Evolutionary conservation across 768 basidiomycete genomes (phyloP).

Genomic region (Phaeotremella skinneri): DNA sequence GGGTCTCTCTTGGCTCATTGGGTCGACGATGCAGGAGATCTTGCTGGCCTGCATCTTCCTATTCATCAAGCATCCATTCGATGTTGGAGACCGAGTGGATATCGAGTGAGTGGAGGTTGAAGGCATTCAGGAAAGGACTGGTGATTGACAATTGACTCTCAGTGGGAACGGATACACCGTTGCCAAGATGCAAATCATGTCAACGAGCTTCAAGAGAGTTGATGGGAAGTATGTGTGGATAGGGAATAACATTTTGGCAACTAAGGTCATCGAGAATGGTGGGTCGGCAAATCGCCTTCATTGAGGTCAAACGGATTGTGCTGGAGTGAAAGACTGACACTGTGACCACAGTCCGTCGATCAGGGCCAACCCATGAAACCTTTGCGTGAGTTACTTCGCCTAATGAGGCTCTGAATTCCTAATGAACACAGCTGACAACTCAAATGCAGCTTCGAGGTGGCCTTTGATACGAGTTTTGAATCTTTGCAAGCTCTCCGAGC

Average conservation of each 20-base stretch:
- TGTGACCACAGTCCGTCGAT: slow-evolving; percentile 54
- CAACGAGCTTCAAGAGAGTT: slow-evolving; percentile 53
- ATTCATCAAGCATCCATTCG: slow-evolving; percentile 64
- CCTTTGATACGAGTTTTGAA: slow-evolving; percentile 73
- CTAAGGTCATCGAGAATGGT: slow-evolving; percentile 52
- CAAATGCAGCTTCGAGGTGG: slow-evolving; percentile 63
- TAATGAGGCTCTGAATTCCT: no score
- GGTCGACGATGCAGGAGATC: slow-evolving; percentile 71
- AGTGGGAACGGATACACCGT: slow-evolving; percentile 66
- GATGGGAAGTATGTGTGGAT: slow-evolving; percentile 53
- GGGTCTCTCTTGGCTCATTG: slow-evolving; percentile 79
- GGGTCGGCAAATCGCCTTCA: slow-evolving; percentile 7
- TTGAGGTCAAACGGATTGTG: neutral
- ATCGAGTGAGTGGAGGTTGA: slow-evolving; percentile 50
- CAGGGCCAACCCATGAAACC: slow-evolving; percentile 69
- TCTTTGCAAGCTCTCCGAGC: slow-evolving; percentile 72
- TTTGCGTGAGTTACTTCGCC: slow-evolving; percentile 60
- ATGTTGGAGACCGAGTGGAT: slow-evolving; percentile 57
- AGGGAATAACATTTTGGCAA: slow-evolving; percentile 50
- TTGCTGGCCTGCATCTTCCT: slow-evolving; percentile 85
- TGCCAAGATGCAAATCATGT: slow-evolving; percentile 80
- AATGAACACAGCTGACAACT: neutral
- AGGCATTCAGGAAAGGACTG: neutral
- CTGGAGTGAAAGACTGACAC: no score
- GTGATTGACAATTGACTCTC: slow-evolving; percentile 14